A percentile compares a stretch with the other conserved stretches of the same genome.
phyloP scores from a whole-genome alignment of 441 rosid genomes.

The Populus trichocarpa region DNA sequence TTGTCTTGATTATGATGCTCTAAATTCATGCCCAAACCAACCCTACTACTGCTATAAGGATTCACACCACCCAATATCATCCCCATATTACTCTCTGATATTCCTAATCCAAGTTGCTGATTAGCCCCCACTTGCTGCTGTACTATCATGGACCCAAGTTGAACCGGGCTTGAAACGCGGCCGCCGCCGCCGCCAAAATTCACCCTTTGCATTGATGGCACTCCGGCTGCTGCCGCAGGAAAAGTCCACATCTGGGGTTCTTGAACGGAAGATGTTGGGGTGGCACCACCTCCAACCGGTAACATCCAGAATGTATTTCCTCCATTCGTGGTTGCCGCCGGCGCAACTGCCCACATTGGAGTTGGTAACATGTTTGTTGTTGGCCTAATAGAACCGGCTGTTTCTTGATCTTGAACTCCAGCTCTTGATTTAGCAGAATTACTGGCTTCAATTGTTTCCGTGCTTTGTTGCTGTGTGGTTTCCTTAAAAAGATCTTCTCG shows the following conservation, averaged over 20 bases:
- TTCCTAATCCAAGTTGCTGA: conserved; percentile 64
- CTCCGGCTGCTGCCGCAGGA: conserved; percentile 30
- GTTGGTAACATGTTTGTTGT: conserved; percentile 37
- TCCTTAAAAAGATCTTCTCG: conserved; percentile 73
- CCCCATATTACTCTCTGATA: conserved; percentile 47
- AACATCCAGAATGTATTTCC: conserved; percentile 78
- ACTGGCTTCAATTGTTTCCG: conserved; percentile 25
- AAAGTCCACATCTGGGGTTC: conserved; percentile 74
- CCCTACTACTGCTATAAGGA: conserved; percentile 35
- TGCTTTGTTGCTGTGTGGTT: conserved; percentile 22
- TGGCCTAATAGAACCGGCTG: conserved; percentile 29
- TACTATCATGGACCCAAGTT: conserved; percentile 63
- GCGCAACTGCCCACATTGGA: conserved; percentile 78
- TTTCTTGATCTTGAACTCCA: conserved; percentile 48
- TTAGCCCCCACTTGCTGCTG: conserved; percentile 46
- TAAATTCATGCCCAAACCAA: conserved; percentile 52
- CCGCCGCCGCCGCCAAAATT: conserved; percentile 46
- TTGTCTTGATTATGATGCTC: conserved; percentile 45
- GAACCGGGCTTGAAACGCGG: conserved; percentile 42
- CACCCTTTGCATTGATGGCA: conserved; percentile 21
- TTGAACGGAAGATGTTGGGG: conserved; percentile 24
- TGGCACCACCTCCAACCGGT: conserved; percentile 50
- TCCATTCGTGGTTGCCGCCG: conserved; percentile 50
- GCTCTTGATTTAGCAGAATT: conserved; percentile 22
- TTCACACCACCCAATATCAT: conserved; percentile 27